Evolutionary conservation across 2,329 filamentous ascomycete genomes (phyloP).

Genomic region (Ramichloridium luteum): DNA sequence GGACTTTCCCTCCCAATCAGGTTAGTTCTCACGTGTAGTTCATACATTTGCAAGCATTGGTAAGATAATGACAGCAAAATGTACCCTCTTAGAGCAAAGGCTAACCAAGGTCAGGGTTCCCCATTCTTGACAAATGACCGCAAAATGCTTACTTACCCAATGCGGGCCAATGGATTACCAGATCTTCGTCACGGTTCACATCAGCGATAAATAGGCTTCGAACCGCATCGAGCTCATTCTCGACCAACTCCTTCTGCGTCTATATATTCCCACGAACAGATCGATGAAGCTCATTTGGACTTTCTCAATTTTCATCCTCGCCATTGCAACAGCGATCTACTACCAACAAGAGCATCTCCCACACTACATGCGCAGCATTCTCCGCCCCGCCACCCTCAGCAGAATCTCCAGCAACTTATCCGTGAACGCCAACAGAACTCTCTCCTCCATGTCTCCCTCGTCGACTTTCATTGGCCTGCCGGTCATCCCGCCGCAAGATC

Average conservation of each 20-base stretch:
- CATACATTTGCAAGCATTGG: no score
- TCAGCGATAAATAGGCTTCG: no score
- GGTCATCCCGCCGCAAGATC: slow-evolving; percentile 34
- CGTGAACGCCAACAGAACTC: slow-evolving; percentile 22
- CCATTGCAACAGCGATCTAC: slow-evolving; percentile 21
- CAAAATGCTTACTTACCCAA: no score
- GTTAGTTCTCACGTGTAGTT: no score
- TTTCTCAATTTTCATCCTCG: slow-evolving; percentile 31
- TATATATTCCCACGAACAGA: slow-evolving; percentile 2
- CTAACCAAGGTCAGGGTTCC: no score
- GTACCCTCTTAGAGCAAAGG: no score
- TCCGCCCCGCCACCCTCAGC: slow-evolving; percentile 20
- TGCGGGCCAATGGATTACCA: no score
- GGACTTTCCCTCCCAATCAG: no score
- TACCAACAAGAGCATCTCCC: slow-evolving; percentile 18
- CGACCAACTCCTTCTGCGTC: slow-evolving; percentile 3
- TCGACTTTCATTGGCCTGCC: slow-evolving; percentile 36
- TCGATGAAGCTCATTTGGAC: slow-evolving; percentile 21
- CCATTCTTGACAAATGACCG: no score
- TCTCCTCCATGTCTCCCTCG: slow-evolving; percentile 20
- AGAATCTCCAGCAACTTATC: slow-evolving; percentile 15
- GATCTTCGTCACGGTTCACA: no score
- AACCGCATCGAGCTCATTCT: not conserved
- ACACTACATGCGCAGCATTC: slow-evolving; percentile 29
- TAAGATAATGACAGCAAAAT: no score